Percentiles rank a stretch among this genome's conserved stretches.
Conservation (phyloP, 768 basidiomycete species). For the Crucibulum laeve region DNA sequence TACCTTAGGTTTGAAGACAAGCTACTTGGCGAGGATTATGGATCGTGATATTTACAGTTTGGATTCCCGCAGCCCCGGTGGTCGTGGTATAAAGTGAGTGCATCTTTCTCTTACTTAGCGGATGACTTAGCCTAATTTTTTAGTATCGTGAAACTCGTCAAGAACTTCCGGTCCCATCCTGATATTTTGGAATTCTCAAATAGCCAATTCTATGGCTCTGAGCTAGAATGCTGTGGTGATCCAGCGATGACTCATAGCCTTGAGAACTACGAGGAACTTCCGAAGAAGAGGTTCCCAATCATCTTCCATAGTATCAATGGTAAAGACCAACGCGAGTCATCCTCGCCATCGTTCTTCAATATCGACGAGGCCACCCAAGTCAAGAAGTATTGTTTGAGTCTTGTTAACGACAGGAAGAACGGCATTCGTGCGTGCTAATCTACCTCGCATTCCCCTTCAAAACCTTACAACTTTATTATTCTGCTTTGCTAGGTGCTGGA, state of each 20-base stretch:
- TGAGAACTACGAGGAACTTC: conserved; percentile 31
- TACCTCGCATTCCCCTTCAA: neutral
- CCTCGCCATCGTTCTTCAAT: conserved; percentile 65
- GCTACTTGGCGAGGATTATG: conserved; percentile 52
- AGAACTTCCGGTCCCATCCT: conserved; percentile 55
- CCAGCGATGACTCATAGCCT: conserved; percentile 32
- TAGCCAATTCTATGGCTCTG: conserved; percentile 49
- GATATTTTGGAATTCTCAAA: conserved; percentile 56
- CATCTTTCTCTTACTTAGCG: conserved; percentile 4
- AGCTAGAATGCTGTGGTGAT: conserved; percentile 45
- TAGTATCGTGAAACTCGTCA: conserved; percentile 52
- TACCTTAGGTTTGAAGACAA: conserved; percentile 43
- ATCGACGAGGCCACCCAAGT: conserved; percentile 48
- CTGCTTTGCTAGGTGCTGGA: conserved; percentile 18
- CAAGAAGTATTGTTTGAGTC: conserved; percentile 37
- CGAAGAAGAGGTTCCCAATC: conserved; percentile 44
- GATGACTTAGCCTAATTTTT: neutral
- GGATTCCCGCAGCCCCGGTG: conserved; percentile 19
- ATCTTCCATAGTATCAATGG: conserved; percentile 54
- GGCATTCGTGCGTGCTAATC: conserved; percentile 32
- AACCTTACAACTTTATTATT: neutral
- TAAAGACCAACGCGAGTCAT: conserved; percentile 48
- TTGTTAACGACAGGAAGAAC: conserved; percentile 30
- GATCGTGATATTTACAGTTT: conserved; percentile 29
- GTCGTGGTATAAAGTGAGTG: conserved; percentile 31